Evolutionary conservation across 2,329 filamentous ascomycete genomes (phyloP).

Genomic region (Gaeumannomyces sp.): DNA sequence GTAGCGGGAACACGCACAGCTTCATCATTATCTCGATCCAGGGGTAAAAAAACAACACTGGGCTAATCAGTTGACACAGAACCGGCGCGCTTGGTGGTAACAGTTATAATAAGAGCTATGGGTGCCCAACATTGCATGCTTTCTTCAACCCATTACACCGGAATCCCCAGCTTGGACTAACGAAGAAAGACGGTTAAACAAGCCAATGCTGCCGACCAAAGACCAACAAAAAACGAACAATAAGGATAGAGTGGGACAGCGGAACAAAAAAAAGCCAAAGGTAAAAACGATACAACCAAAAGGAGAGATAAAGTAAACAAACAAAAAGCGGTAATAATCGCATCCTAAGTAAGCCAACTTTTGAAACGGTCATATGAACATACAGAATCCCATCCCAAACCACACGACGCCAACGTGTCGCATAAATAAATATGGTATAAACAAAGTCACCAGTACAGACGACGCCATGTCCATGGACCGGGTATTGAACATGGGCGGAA

Average conservation of each 20-base stretch:
- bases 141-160: slow-evolving; percentile 1
- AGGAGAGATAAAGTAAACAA: neutral
- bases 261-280: neutral
- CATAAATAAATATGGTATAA: slow-evolving; percentile 8
- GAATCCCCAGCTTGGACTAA: neutral
- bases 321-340: neutral
- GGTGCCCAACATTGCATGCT: neutral
- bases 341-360: slow-evolving; percentile 3
- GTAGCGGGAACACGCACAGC: too few relatives aligned
- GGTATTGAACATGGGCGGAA: neutral
- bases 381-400: slow-evolving; percentile 4
- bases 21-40: too few relatives aligned
- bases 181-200: neutral
- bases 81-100: too few relatives aligned
- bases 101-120: neutral
- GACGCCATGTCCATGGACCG: neutral
- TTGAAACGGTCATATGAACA: slow-evolving; percentile 8
- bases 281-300: neutral
- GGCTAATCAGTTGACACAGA: too few relatives aligned
- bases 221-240: neutral
- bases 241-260: neutral
- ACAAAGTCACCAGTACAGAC: neutral
- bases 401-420: slow-evolving; percentile 7
- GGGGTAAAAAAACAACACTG: too few relatives aligned
- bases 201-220: neutral